Evolutionary conservation across 371 early-diverging fungal genomes (phyloP).

Genomic region (Dichotomocladium elegans): DNA sequence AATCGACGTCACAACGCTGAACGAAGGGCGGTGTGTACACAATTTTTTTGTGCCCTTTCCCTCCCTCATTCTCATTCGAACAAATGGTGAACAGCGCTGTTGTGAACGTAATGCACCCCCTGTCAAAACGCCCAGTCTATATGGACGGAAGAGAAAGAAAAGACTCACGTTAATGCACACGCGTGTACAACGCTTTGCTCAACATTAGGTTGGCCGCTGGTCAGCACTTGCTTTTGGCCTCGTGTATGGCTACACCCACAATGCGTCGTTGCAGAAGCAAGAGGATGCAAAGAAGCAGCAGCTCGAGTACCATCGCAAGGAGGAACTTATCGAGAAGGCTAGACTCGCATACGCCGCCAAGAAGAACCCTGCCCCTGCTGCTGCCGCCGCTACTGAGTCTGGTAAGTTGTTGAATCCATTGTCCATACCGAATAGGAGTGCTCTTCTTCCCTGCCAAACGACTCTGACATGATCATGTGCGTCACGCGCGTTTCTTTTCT

Average conservation of each 20-base stretch:
- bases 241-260: conserved; percentile 70
- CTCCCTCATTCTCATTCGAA: not conserved
- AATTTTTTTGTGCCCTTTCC: not conserved
- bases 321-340: conserved; percentile 68
- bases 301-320: conserved; percentile 62
- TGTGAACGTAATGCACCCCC: conserved; percentile 25
- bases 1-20: not conserved
- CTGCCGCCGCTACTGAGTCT: conserved; percentile 14
- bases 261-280: conserved; percentile 58
- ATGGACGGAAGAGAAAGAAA: too few relatives aligned
- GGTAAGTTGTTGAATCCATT: conserved; percentile 15
- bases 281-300: conserved; percentile 55
- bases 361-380: conserved; percentile 33
- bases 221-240: conserved; percentile 69
- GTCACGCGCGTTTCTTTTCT: too few relatives aligned
- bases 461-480: too few relatives aligned
- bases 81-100: conserved; percentile 41
- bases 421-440: too few relatives aligned
- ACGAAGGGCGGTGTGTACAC: not conserved
- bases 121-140: not conserved
- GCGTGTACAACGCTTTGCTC: too few relatives aligned
- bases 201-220: conserved; percentile 70
- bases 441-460: too few relatives aligned
- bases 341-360: conserved; percentile 61
- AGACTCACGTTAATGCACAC: too few relatives aligned